Evolutionary conservation across 495 filamentous ascomycete species (phyloP), one percentile per base, ranked within the genome.

Genomic region (Pseudomonodictys pantanalensis): DNA sequence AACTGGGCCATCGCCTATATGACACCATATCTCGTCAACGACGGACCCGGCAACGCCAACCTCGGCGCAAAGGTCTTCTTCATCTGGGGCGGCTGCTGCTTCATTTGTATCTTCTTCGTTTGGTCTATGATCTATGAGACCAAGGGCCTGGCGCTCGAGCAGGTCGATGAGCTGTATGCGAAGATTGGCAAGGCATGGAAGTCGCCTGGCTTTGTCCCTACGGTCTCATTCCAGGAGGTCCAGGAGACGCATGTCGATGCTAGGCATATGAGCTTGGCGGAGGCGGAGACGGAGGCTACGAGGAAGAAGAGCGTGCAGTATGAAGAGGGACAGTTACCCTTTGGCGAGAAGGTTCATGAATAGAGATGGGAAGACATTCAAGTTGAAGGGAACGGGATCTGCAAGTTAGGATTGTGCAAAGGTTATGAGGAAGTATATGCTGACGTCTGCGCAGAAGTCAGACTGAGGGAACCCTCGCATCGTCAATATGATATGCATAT

Each of bases 121-220:
- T 74, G 64, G 64, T 50, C 43, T 47, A 53, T 72, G 49, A 72
- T 74, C 57, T 74, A 74, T 64, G 72, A 74, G 68, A 74, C 72
- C 29, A 73, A 73, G 57, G 72, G 67, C 33, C 52, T 70, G 17
- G 46, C 65, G 9, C 70, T 74, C 52, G 71, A 74, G 52, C 66
- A 74, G 50, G 72, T 74, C 61, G 68, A 74, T 45, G 72, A 74
- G 65, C 65, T 74, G 22, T 74, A 74, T 52, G 70, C 51, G 11
- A 69, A 65, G 26, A 67, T 73, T 20, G 9, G 6, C 42, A 46
- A 63, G 52, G 68, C 68, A 5, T 71, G 68, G 68, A 30, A 67
- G 52, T 56, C 44, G 11, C 45, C 50, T 17, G 63, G 61, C 54
- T 73, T 72, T 58, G 53, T 62, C 15, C 70, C 71, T 0, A 70